phyloP scores from a whole-genome alignment of 306 rosid species.

The Styphnolobium japonicum region DNA sequence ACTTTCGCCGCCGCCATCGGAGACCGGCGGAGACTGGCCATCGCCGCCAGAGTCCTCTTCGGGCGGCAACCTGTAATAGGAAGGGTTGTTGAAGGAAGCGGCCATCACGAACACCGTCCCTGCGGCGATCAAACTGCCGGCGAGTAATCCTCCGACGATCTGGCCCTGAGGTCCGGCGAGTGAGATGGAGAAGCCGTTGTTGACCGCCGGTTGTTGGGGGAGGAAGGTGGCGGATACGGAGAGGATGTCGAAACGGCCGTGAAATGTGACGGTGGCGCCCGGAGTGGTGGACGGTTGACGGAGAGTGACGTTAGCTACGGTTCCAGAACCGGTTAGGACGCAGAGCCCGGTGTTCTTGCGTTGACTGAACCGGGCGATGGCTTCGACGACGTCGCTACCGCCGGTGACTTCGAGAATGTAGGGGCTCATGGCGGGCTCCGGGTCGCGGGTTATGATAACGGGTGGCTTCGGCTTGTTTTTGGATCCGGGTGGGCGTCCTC shows the following conservation, averaged over 20 bases:
- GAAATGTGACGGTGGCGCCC: slow-evolving; percentile 78
- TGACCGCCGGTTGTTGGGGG: slow-evolving; percentile 36
- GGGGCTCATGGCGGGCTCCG: slow-evolving; percentile 85
- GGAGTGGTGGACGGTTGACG: slow-evolving; percentile 81
- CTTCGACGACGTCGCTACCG: slow-evolving; percentile 81
- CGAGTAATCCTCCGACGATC: slow-evolving; percentile 85
- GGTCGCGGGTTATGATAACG: slow-evolving; percentile 58
- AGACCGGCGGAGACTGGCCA: slow-evolving; percentile 42
- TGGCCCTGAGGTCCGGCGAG: slow-evolving; percentile 95
- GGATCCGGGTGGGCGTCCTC: slow-evolving; percentile 96
- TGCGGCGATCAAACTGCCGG: slow-evolving; percentile 59
- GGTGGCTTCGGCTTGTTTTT: slow-evolving; percentile 84
- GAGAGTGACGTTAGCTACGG: slow-evolving; percentile 76
- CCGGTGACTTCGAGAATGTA: slow-evolving; percentile 77
- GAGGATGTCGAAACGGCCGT: slow-evolving; percentile 86
- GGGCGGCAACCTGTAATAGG: slow-evolving; percentile 64
- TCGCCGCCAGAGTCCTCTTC: slow-evolving; percentile 62
- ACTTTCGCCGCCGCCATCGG: slow-evolving; percentile 56
- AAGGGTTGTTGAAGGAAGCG: slow-evolving; percentile 73
- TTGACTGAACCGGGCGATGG: slow-evolving; percentile 65
- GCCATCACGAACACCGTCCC: slow-evolving; percentile 74
- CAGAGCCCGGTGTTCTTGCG: slow-evolving; percentile 69
- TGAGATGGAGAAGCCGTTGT: slow-evolving; percentile 70
- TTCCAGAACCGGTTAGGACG: slow-evolving; percentile 69
- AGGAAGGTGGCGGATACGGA: slow-evolving; percentile 80